Percentiles rank a stretch among this genome's conserved stretches.
Conservation (phyloP, 257 asterid species). For the Eustoma russellianum region DNA sequence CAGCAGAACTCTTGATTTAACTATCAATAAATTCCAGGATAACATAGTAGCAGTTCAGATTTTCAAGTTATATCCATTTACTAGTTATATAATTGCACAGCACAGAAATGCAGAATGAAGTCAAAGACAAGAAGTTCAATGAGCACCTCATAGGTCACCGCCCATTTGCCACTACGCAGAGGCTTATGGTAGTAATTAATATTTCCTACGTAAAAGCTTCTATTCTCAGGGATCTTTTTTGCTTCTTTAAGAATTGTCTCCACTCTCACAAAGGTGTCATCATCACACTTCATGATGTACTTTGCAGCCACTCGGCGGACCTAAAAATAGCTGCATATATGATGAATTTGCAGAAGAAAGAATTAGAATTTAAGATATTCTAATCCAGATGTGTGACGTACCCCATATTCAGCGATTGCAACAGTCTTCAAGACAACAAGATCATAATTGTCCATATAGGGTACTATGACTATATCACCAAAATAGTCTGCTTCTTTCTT, state of each 20-base stretch:
- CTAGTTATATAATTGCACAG: background rate
- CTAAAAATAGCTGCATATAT: conserved; percentile 19
- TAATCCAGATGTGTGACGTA: conserved; percentile 16
- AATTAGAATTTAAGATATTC: no score
- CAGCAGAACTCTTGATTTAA: background rate
- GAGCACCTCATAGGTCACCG: conserved; percentile 72
- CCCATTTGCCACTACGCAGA: conserved; percentile 92
- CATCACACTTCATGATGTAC: conserved; percentile 88
- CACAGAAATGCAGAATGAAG: background rate
- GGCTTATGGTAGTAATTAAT: conserved; percentile 85
- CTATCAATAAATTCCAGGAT: background rate
- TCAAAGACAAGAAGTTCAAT: background rate
- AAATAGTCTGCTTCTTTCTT: conserved; percentile 88
- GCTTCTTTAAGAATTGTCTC: conserved; percentile 70
- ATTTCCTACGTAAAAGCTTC: conserved; percentile 75
- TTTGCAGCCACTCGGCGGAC: conserved; percentile 54
- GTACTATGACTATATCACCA: conserved; percentile 91
- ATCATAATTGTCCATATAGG: conserved; percentile 86
- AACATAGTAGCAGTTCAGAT: background rate
- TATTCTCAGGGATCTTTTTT: conserved; percentile 36
- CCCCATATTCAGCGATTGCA: conserved; percentile 94
- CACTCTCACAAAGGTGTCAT: conserved; percentile 84
- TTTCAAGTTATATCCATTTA: no score
- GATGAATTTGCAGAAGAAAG: no score
- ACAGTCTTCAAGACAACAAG: conserved; percentile 91